Conservation (phyloP, 1,284 basidiomycete genomes). For the Puccinia brachypodii region DNA sequence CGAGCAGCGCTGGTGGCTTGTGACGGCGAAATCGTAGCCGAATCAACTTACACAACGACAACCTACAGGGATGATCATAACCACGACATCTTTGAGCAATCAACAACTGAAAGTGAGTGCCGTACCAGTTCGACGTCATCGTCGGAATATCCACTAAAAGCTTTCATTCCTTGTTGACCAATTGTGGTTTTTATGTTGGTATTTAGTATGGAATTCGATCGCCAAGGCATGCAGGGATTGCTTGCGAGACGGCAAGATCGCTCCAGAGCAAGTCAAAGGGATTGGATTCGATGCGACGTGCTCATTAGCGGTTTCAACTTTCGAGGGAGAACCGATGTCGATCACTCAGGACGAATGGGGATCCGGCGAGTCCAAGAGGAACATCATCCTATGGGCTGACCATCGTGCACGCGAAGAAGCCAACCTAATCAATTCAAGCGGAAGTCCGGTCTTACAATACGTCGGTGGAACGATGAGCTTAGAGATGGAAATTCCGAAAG, state of each 20-base stretch:
- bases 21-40: constrained; percentile 75
- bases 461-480: constrained; percentile 94
- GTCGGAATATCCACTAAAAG: background rate
- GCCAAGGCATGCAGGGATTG: constrained; percentile 70
- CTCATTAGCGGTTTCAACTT: constrained; percentile 81
- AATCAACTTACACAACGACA: constrained; percentile 72
- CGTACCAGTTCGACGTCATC: background rate
- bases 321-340: constrained; percentile 70
- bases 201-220: constrained; percentile 73
- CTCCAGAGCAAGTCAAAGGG: constrained; percentile 73
- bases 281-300: constrained; percentile 97
- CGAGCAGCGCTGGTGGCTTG: constrained; percentile 77
- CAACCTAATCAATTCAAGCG: constrained; percentile 79
- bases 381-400: constrained; percentile 74
- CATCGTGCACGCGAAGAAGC: constrained; percentile 92
- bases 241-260: constrained; percentile 66
- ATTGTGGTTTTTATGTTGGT: background rate
- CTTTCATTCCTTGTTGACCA: background rate
- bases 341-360: constrained; percentile 75
- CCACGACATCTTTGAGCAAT: constrained; percentile 92
- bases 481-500: constrained; percentile 96
- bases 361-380: constrained; percentile 65
- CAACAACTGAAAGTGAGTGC: constrained; percentile 58
- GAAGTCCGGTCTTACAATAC: constrained; percentile 83
- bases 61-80: constrained; percentile 83